Percentiles rank a stretch among this genome's conserved stretches.
Conservation (phyloP, 345 rosid genomes). For the Eucalyptus cloeziana region DNA sequence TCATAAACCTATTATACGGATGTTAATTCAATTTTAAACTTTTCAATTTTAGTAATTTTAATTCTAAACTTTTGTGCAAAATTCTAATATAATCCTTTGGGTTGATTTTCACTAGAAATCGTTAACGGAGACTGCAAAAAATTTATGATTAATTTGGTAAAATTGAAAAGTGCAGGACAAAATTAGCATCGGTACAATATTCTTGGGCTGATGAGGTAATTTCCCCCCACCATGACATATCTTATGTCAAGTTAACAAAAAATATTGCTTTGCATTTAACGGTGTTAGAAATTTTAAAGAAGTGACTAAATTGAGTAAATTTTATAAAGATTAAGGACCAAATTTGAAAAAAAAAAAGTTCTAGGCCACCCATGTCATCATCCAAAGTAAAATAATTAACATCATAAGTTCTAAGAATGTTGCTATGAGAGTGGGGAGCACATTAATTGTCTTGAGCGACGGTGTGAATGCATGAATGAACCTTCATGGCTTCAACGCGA, state of each 20-base stretch:
- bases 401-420: not conserved
- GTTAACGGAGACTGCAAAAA: accelerated
- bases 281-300: not conserved
- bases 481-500: not conserved
- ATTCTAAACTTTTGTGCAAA: not conserved
- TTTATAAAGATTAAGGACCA: not conserved
- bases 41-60: not conserved
- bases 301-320: not conserved
- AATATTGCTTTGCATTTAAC: not conserved
- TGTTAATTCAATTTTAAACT: accelerated
- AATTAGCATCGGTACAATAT: not conserved
- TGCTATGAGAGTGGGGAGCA: not conserved
- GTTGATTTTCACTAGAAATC: not conserved
- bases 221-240: not conserved
- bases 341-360: not conserved
- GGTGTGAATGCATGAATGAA: not conserved
- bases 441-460: not conserved
- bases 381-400: not conserved
- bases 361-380: not conserved
- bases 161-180: accelerated
- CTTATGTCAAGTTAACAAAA: not conserved
- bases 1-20: not conserved
- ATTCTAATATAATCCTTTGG: not conserved
- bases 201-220: not conserved
- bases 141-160: not conserved